phyloP scores from a whole-genome alignment of 2,329 filamentous ascomycete species.

The Domatiomyces catenatus region DNA sequence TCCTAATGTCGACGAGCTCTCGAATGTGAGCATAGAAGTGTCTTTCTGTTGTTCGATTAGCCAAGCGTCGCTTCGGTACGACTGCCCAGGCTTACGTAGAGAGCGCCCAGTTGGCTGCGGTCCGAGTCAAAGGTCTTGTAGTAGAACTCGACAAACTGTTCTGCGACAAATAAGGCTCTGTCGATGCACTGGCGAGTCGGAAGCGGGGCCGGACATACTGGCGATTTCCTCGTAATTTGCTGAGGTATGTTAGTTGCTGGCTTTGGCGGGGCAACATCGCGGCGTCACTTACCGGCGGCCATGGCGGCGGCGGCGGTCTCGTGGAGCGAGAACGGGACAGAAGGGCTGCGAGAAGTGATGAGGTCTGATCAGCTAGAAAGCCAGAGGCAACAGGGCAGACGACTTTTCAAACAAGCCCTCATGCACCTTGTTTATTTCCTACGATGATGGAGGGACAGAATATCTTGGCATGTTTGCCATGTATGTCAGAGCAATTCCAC shows the following conservation, averaged over 20 bases:
- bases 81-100: slow-evolving; percentile 55
- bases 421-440: background rate
- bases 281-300: background rate
- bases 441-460: background rate
- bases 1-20: slow-evolving; percentile 54
- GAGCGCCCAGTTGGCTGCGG: slow-evolving; percentile 46
- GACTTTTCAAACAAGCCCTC: background rate
- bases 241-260: background rate
- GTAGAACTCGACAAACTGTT: slow-evolving; percentile 80
- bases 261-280: background rate
- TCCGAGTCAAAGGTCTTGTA: slow-evolving; percentile 72
- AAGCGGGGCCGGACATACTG: slow-evolving; percentile 21
- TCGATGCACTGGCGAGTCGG: background rate
- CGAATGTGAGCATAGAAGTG: slow-evolving; percentile 86
- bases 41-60: slow-evolving; percentile 42
- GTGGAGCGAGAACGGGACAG: background rate
- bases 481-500: background rate
- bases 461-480: background rate
- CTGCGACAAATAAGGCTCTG: slow-evolving; percentile 31
- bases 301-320: background rate
- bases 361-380: background rate
- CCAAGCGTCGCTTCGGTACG: background rate
- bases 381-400: background rate
- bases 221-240: slow-evolving; percentile 26
- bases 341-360: background rate